Conservation (phyloP, 371 early-diverging fungal species). For the Mucor piriformis region DNA sequence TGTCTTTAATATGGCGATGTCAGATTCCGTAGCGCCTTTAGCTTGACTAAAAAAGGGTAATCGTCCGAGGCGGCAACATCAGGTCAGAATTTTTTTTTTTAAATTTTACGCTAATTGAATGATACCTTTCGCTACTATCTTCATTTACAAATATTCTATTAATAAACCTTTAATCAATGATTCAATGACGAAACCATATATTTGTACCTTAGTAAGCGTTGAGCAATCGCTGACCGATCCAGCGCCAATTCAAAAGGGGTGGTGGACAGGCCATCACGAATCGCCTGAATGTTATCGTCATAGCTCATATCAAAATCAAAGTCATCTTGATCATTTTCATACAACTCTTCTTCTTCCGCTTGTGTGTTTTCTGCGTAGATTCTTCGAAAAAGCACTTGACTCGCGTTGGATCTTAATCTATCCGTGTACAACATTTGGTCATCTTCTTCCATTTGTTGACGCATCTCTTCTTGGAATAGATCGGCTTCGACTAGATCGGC, state of each 20-base stretch:
- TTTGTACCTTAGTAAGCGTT: neutral
- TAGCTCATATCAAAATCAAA: constrained; percentile 3
- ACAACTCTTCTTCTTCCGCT: neutral
- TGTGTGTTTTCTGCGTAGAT: neutral
- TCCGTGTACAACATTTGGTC: neutral
- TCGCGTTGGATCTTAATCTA: neutral
- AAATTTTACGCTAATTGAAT: neutral
- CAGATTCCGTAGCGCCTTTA: constrained; percentile 8
- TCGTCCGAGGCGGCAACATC: no score
- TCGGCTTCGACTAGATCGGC: neutral
- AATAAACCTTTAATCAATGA: no score
- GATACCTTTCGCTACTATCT: neutral
- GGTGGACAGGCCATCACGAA: neutral
- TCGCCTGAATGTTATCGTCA: neutral
- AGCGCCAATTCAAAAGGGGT: neutral
- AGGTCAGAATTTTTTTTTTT: neutral
- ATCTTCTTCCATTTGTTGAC: neutral
- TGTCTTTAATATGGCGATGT: constrained; percentile 1
- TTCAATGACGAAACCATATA: no score
- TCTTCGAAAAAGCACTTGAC: neutral
- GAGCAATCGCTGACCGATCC: neutral
- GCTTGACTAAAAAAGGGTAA: neutral
- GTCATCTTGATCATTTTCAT: neutral
- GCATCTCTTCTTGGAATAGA: neutral
- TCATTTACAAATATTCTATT: neutral